Conservation (phyloP, 192 early-diverging fungal genomes). For the Radiomyces spectabilis region DNA sequence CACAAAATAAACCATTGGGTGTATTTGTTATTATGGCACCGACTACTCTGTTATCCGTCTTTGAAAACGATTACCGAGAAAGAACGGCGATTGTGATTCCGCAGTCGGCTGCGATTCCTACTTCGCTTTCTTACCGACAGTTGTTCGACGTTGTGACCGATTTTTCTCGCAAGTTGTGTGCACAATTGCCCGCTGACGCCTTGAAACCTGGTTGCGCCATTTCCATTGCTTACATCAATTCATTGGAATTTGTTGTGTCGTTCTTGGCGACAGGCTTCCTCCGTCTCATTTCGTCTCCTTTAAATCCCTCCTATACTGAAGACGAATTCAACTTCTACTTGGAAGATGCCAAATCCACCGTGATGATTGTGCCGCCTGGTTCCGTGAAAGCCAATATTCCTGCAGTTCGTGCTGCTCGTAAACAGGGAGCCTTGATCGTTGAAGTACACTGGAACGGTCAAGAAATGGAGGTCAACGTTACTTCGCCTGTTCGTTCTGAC, state of each 20-base stretch:
- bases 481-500: neutral
- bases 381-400: slow-evolving; percentile 32
- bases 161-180: slow-evolving; percentile 20
- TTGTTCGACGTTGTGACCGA: slow-evolving; percentile 13
- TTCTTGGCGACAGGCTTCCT: slow-evolving; percentile 59
- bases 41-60: slow-evolving; percentile 28
- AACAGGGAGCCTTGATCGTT: slow-evolving; percentile 48
- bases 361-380: slow-evolving; percentile 57
- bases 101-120: slow-evolving; percentile 2
- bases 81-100: slow-evolving; percentile 33
- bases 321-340: slow-evolving; percentile 72
- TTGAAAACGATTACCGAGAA: slow-evolving; percentile 7
- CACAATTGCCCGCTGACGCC: neutral
- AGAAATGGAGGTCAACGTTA: slow-evolving; percentile 16
- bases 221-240: slow-evolving; percentile 59
- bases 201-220: slow-evolving; percentile 31
- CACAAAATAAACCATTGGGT: neutral
- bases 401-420: slow-evolving; percentile 51
- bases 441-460: slow-evolving; percentile 45
- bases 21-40: slow-evolving; percentile 16
- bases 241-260: slow-evolving; percentile 53
- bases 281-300: slow-evolving; percentile 61
- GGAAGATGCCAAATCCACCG: slow-evolving; percentile 54
- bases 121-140: slow-evolving; percentile 15
- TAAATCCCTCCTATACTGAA: slow-evolving; percentile 61